Conservation (phyloP, 1,139 yeast genomes). For the Blastobotrys illinoisensis region DNA sequence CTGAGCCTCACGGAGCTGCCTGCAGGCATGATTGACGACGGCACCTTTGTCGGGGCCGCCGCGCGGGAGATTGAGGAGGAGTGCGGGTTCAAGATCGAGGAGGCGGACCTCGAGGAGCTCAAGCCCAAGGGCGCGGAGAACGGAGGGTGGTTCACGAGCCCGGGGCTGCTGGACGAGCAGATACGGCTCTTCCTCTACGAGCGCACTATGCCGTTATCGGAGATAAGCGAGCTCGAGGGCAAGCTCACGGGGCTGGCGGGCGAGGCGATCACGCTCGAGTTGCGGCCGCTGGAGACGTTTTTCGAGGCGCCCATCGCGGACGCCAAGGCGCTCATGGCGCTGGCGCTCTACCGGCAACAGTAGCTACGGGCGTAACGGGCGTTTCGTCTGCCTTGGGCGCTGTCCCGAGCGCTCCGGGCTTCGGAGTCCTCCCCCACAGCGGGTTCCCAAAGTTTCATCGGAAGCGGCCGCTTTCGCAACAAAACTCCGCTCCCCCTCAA, state of each 20-base stretch:
- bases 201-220: slow-evolving; percentile 12
- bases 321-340: slow-evolving; percentile 21
- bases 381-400: too few relatives aligned
- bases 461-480: neutral
- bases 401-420: neutral
- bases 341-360: slow-evolving; percentile 13
- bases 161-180: slow-evolving; percentile 22
- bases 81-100: slow-evolving; percentile 19
- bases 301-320: slow-evolving; percentile 13
- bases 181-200: slow-evolving; percentile 17
- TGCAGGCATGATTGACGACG: slow-evolving; percentile 27
- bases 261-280: slow-evolving; percentile 18
- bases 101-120: slow-evolving; percentile 16
- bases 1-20: slow-evolving; percentile 21
- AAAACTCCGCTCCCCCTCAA: slow-evolving; percentile 1
- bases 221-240: slow-evolving; percentile 18
- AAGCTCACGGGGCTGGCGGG: slow-evolving; percentile 16
- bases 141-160: slow-evolving; percentile 16
- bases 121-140: slow-evolving; percentile 5
- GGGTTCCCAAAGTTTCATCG: neutral
- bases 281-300: slow-evolving; percentile 15
- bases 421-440: neutral
- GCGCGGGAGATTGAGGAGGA: slow-evolving; percentile 26
- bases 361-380: too few relatives aligned
- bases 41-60: slow-evolving; percentile 23